Evolutionary conservation across 768 basidiomycete species (phyloP).

Genomic region (Russula earlei): DNA sequence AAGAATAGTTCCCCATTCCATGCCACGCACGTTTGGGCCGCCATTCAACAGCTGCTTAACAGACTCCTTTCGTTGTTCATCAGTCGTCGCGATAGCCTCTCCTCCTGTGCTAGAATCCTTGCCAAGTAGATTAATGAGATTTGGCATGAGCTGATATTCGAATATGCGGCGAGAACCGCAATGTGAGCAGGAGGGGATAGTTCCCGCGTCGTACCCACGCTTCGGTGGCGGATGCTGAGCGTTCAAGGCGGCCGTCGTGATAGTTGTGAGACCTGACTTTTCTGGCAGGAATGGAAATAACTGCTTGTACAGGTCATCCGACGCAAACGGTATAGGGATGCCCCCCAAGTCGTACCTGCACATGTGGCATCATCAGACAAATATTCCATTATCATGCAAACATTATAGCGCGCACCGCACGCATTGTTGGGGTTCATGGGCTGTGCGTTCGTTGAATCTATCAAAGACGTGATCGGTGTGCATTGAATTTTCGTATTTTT

Average conservation of each 20-base stretch:
- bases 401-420: constrained; percentile 50
- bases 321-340: constrained; percentile 76
- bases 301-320: constrained; percentile 57
- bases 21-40: constrained; percentile 42
- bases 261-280: constrained; percentile 34
- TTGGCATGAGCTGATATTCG: constrained; percentile 93
- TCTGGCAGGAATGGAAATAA: constrained; percentile 57
- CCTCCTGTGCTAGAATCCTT: constrained; percentile 22
- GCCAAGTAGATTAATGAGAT: constrained; percentile 72
- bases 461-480: constrained; percentile 82
- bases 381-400: not conserved
- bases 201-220: constrained; percentile 44
- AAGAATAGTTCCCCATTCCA: constrained; percentile 94
- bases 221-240: constrained; percentile 36
- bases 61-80: constrained; percentile 59
- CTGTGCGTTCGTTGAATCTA: constrained; percentile 65
- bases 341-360: constrained; percentile 82
- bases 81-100: constrained; percentile 33
- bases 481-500: constrained; percentile 74
- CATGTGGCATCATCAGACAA: not conserved
- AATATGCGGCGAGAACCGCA: constrained; percentile 69
- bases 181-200: constrained; percentile 52
- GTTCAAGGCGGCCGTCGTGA: constrained; percentile 54
- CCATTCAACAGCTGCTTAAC: constrained; percentile 48
- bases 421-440: constrained; percentile 71